Percentiles rank a stretch among this genome's conserved stretches.
Conservation (phyloP, 768 basidiomycete species). For the Suillus subaureus region DNA sequence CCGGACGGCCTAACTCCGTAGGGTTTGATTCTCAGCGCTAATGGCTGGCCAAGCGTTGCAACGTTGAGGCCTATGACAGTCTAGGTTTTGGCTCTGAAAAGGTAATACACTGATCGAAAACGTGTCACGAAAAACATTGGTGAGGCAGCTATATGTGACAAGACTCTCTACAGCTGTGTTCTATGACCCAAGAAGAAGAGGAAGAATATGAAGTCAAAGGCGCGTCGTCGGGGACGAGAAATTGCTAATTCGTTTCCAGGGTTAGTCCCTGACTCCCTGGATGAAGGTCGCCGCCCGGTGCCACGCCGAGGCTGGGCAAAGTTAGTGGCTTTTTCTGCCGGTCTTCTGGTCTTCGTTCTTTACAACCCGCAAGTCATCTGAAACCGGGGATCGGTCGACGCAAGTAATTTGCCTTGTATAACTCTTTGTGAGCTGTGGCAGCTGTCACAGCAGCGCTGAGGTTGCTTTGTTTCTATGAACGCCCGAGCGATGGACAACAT, state of each 20-base stretch:
- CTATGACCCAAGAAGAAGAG: neutral
- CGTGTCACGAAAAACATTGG: neutral
- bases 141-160: neutral
- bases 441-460: conserved; percentile 5
- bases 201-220: neutral
- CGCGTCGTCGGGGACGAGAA: neutral
- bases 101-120: neutral
- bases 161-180: neutral
- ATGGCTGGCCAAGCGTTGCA: neutral
- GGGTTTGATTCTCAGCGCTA: neutral
- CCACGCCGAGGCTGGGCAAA: conserved; percentile 9
- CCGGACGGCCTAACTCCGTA: neutral
- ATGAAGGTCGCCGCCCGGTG: conserved; percentile 10
- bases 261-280: conserved; percentile 7
- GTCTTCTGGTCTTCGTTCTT: conserved; percentile 4
- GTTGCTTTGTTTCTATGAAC: conserved; percentile 7
- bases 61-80: neutral
- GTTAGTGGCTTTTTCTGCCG: neutral
- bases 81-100: conserved; percentile 2
- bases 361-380: conserved; percentile 5
- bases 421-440: conserved; percentile 24
- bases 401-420: neutral
- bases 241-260: conserved; percentile 3
- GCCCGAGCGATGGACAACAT: conserved; percentile 16
- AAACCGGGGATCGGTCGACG: conserved; percentile 6